Evolutionary conservation across 768 basidiomycete genomes (phyloP).

Genomic region (Pulveroboletus sp.): DNA sequence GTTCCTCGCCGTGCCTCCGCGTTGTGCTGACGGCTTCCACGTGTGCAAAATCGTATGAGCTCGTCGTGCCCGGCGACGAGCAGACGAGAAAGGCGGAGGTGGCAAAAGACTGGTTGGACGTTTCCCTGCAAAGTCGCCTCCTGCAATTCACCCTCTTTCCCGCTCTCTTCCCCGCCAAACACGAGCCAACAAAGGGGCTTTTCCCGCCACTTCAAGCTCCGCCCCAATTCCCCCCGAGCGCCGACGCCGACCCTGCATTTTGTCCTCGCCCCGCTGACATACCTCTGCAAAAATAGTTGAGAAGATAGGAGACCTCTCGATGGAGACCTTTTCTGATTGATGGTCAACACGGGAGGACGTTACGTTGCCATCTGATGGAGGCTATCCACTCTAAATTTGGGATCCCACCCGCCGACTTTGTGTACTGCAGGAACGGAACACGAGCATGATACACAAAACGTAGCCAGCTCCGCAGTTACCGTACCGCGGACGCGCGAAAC

Average conservation of each 20-base stretch:
- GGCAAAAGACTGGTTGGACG: conserved; percentile 16
- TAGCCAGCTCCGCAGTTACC: too few species aligned
- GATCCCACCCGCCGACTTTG: too few species aligned
- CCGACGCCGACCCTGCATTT: not conserved
- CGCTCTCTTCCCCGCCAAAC: conserved; percentile 23
- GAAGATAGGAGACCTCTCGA: too few species aligned
- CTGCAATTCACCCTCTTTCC: conserved; percentile 13
- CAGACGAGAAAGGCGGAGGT: conserved; percentile 2
- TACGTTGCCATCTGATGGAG: not conserved
- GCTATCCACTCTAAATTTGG: not conserved
- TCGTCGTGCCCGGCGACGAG: conserved; percentile 19
- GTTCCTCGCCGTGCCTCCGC: conserved; percentile 5
- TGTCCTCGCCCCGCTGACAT: too few species aligned
- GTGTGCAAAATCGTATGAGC: conserved; percentile 7
- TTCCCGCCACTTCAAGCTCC: conserved; percentile 19
- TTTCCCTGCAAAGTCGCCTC: conserved; percentile 19
- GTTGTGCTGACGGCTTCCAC: conserved; percentile 1
- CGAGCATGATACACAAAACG: too few species aligned
- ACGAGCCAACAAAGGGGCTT: conserved; percentile 28
- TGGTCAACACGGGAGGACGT: not conserved
- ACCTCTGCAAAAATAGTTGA: too few species aligned
- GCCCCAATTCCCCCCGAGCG: conserved; percentile 7
- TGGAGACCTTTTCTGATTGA: too few species aligned
- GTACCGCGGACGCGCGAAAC: not conserved
- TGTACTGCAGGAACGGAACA: too few species aligned